A percentile compares a stretch with the other conserved stretches of the same genome.
Conservation (phyloP, 1,139 yeast genomes). For the Yamadazyma siamensis region DNA sequence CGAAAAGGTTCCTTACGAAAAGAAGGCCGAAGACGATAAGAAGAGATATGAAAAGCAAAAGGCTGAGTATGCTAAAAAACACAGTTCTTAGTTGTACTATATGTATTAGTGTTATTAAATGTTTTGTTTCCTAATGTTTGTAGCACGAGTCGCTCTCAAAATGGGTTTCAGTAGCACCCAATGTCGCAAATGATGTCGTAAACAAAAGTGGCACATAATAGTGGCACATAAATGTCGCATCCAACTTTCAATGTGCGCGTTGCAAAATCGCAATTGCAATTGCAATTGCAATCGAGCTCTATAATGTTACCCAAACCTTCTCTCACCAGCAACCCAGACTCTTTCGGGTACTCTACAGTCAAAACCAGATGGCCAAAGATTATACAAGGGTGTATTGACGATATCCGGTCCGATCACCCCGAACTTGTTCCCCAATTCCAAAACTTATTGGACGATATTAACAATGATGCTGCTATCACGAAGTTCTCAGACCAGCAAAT, state of each 20-base stretch:
- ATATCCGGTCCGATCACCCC: conserved; percentile 28
- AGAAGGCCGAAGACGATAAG: conserved; percentile 92
- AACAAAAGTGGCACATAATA: no score
- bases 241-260: no score
- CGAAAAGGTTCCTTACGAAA: conserved; percentile 85
- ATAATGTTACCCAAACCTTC: conserved; percentile 45
- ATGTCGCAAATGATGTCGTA: no score
- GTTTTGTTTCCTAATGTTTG: conserved; percentile 6
- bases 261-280: no score
- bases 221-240: no score
- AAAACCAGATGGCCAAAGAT: conserved; percentile 86
- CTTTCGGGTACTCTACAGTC: conserved; percentile 83
- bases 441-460: conserved; percentile 34
- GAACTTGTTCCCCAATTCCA: conserved; percentile 23
- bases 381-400: conserved; percentile 63
- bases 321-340: conserved; percentile 62
- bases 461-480: conserved; percentile 35
- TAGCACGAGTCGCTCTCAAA: no score
- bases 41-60: conserved; percentile 96
- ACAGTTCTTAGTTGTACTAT: conserved; percentile 16
- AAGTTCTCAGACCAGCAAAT: conserved; percentile 44
- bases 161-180: no score
- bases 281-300: no score
- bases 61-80: conserved; percentile 74
- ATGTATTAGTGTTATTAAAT: conserved; percentile 15